Evolutionary conservation across 768 basidiomycete species (phyloP), one percentile per base, ranked within the genome.

Genomic region (Rhodotorula diobovata): DNA sequence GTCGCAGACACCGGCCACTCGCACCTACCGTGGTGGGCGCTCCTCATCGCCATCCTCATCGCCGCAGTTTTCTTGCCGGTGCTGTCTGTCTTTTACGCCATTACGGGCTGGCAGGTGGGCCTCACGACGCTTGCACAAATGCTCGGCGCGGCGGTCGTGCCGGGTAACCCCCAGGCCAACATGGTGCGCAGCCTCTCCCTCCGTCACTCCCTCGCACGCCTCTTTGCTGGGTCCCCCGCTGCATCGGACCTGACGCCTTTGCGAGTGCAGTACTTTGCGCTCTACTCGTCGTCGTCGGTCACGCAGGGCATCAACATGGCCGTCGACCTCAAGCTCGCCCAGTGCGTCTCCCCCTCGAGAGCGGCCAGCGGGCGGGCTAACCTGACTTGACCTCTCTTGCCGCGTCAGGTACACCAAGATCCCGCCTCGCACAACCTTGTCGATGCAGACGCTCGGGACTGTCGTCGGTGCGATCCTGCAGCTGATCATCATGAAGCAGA

Each of bases 131-230:
- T 86, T 76, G 80, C 84, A 4, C 85, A 86, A 79, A 85, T 85
- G 78, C 77, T 86, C 43, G 85, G 83, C 10, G 83, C 83, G 7
- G 80, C 76, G 20, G 57, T 78, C 46, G 81, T 87, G 16, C 85
- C 87, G 15, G 87, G 87, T 54, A 83, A 84, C 57, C 87, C 87
- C 0, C 85, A 88, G 11, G 87, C 87, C 3, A 89, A 85, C 79
- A 84, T 85, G 84, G 76, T 86, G 87, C 21, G 54, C 32, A 14
- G 10, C 11, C 30, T 54, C 53, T 54, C 34, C 35, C 53, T 69
- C 76, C 21, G 45, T 74, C 66, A 85, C 28, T 53, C n/a, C n/a
- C n/a, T n/a, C 41, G 41, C 6, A 9, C 41, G 14, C 41, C 41
- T 35, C 4, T 32, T 18, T 23, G 32, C 10, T 28, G 7, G 28